Evolutionary conservation across 768 basidiomycete genomes (phyloP).

Genomic region (Suillus alpinus): DNA sequence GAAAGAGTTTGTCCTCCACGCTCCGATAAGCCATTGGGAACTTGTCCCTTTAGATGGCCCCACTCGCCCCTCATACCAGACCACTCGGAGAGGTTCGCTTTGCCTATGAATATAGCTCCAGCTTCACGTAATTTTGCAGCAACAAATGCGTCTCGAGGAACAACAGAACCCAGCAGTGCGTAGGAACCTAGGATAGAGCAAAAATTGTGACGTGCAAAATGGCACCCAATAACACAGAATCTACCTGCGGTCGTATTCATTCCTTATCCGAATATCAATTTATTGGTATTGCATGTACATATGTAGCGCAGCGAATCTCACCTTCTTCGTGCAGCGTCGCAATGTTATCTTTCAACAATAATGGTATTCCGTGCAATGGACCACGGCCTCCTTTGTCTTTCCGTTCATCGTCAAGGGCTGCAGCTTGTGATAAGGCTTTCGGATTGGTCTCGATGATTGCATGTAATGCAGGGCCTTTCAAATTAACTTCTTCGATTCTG

Average conservation of each 20-base stretch:
- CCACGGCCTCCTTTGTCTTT: slow-evolving; percentile 41
- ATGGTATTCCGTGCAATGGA: slow-evolving; percentile 53
- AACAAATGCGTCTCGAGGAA: slow-evolving; percentile 27
- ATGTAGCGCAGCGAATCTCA: slow-evolving; percentile 7
- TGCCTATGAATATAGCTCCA: slow-evolving; percentile 33
- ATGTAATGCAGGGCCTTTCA: slow-evolving; percentile 51
- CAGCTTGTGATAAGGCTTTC: slow-evolving; percentile 50
- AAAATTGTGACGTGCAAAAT: neutral
- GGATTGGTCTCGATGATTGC: slow-evolving; percentile 64
- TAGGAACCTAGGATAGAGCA: slow-evolving; percentile 27
- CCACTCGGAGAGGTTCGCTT: slow-evolving; percentile 44
- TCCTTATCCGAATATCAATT: slow-evolving; percentile 13
- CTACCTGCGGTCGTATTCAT: slow-evolving; percentile 39
- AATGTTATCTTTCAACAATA: slow-evolving; percentile 52
- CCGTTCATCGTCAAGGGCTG: slow-evolving; percentile 47
- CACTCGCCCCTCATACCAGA: slow-evolving; percentile 31
- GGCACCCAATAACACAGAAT: neutral
- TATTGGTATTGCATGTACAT: slow-evolving; percentile 4
- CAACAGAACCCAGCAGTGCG: slow-evolving; percentile 19
- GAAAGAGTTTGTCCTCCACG: slow-evolving; percentile 44
- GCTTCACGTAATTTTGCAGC: slow-evolving; percentile 21
- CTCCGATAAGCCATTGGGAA: slow-evolving; percentile 43
- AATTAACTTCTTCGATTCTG: slow-evolving; percentile 64
- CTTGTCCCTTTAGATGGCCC: slow-evolving; percentile 35
- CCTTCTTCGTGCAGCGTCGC: slow-evolving; percentile 30